Conservation (phyloP, 768 basidiomycete species). For the Baorangia bicolor region DNA sequence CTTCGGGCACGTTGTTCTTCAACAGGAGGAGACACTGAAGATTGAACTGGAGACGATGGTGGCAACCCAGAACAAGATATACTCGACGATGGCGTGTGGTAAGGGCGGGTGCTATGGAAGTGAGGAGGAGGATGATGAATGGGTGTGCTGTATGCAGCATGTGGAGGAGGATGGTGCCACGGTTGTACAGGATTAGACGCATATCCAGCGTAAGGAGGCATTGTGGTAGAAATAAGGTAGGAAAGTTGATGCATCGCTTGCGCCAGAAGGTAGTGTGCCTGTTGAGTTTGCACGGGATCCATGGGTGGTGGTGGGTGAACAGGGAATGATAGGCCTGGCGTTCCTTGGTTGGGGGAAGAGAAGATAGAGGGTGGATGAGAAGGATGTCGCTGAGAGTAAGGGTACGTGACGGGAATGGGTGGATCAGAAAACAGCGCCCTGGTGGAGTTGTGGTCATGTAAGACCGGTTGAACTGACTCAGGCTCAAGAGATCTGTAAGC, state of each 20-base stretch:
- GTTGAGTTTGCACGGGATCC: conserved; percentile 33
- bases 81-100: conserved; percentile 37
- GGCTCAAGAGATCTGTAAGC: conserved; percentile 8
- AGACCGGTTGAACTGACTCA: conserved; percentile 1
- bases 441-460: neutral
- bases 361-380: conserved; percentile 18
- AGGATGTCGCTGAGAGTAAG: conserved; percentile 16
- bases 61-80: conserved; percentile 49
- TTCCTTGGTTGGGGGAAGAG: conserved; percentile 15
- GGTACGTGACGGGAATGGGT: conserved; percentile 22
- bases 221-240: conserved; percentile 35
- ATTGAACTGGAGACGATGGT: conserved; percentile 47
- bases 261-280: conserved; percentile 37
- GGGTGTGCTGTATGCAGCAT: conserved; percentile 5
- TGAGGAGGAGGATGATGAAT: conserved; percentile 15
- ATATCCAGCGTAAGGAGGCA: conserved; percentile 26
- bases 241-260: conserved; percentile 44
- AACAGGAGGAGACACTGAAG: conserved; percentile 39
- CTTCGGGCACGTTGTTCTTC: conserved; percentile 33
- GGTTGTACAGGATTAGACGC: conserved; percentile 20
- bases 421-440: conserved; percentile 12
- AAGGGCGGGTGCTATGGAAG: conserved; percentile 17
- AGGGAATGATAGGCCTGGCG: conserved; percentile 20
- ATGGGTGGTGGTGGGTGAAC: conserved; percentile 30
- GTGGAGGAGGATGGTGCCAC: conserved; percentile 18